A percentile compares a stretch with the other conserved stretches of the same genome.
Conservation (phyloP, 1,284 basidiomycete species). For the Ustilago trichophora region DNA sequence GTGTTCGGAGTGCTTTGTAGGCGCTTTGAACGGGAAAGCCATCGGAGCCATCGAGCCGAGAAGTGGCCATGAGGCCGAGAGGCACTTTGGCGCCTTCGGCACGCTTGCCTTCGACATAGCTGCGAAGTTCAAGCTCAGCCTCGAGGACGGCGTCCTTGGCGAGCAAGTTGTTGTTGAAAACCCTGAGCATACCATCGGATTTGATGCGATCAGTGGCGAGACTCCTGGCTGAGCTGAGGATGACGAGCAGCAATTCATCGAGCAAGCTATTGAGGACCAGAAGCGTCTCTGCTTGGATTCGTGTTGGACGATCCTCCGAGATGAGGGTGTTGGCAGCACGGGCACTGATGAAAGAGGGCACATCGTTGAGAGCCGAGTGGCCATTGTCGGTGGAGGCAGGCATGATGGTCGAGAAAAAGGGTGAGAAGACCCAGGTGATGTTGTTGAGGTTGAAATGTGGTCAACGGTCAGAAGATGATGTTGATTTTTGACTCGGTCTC, state of each 20-base stretch:
- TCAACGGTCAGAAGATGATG: no score
- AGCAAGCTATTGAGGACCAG: conserved; percentile 54
- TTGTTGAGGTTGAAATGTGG: no score
- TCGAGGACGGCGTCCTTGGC: conserved; percentile 62
- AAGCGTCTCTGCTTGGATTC: conserved; percentile 58
- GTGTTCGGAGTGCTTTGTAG: conserved; percentile 50
- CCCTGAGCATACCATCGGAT: conserved; percentile 55
- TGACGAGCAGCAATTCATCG: conserved; percentile 56
- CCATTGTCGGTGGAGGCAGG: conserved; percentile 7
- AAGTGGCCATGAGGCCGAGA: conserved; percentile 58
- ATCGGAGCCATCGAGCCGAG: conserved; percentile 57
- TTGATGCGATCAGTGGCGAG: conserved; percentile 62
- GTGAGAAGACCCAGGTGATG: no score
- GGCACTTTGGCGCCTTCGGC: conserved; percentile 59
- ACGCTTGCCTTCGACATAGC: conserved; percentile 55
- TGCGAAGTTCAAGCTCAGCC: conserved; percentile 59
- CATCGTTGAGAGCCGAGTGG: conserved; percentile 11
- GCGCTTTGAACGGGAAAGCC: conserved; percentile 55
- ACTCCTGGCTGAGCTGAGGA: conserved; percentile 54
- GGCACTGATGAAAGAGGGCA: conserved; percentile 52
- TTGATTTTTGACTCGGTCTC: no score
- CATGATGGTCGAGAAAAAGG: conserved; percentile 9
- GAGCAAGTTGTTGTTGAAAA: conserved; percentile 53
- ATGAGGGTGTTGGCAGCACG: conserved; percentile 58
- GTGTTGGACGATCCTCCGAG: conserved; percentile 55